Evolutionary conservation across 75 land plant species (phyloP).

Genomic region (Sequoiadendron giganteum): DNA sequence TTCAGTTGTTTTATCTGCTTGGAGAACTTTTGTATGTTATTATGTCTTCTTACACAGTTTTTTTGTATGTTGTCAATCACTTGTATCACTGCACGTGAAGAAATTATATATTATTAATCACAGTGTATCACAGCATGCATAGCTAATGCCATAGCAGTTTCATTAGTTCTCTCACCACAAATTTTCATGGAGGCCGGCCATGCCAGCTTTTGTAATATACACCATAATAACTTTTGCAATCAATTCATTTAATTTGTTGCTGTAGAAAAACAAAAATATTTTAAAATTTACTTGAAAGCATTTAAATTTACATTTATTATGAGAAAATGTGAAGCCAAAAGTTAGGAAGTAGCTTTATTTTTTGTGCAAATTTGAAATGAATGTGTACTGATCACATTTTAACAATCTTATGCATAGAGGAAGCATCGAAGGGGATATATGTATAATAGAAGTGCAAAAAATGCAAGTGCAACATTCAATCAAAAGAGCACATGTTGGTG

Average conservation of each 20-base stretch:
- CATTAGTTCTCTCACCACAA: not conserved
- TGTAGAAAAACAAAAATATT: not conserved
- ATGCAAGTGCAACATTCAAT: slow-evolving; percentile 71
- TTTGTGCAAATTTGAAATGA: not conserved
- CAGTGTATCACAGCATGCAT: not conserved
- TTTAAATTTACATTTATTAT: not conserved
- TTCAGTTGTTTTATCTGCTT: not conserved
- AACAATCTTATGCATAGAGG: slow-evolving; percentile 42
- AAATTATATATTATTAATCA: not conserved
- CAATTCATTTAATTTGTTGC: not conserved
- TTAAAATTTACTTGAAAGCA: not conserved
- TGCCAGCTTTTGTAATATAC: not conserved
- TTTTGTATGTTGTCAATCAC: not conserved
- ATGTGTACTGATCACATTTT: not conserved
- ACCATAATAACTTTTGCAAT: not conserved
- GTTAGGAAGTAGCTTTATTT: not conserved
- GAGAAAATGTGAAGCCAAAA: not conserved
- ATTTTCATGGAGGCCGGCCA: not conserved
- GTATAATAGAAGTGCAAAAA: slow-evolving; percentile 69
- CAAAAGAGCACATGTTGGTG: slow-evolving; percentile 64
- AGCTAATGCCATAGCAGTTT: not conserved
- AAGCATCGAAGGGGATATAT: slow-evolving; percentile 76
- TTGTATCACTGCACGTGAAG: not conserved
- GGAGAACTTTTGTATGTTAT: not conserved
- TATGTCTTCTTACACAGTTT: not conserved